Evolutionary conservation across 106 monocot genomes (phyloP).

Genomic region (Agapanthus africanus): DNA sequence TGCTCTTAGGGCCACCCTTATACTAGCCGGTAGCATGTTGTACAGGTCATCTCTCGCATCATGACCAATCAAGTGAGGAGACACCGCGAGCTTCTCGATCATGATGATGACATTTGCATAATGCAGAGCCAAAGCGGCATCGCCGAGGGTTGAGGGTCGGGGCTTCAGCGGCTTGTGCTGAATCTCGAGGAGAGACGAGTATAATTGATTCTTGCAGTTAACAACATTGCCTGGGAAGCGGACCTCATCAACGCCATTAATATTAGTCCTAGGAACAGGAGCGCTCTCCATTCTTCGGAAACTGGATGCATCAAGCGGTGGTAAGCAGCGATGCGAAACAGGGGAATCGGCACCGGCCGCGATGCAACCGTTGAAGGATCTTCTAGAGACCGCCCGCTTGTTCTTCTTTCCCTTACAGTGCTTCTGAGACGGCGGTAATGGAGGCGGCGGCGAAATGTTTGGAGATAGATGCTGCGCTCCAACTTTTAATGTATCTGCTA

Average conservation of each 20-base stretch:
- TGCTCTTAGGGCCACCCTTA: conserved; percentile 40
- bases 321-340: conserved; percentile 6
- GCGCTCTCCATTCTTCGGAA: neutral
- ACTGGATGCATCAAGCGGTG: neutral
- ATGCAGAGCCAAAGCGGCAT: conserved; percentile 54
- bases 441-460: neutral
- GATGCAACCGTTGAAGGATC: conserved; percentile 34
- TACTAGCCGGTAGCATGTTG: conserved; percentile 51
- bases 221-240: neutral
- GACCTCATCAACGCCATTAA: neutral
- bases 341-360: conserved; percentile 19
- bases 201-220: neutral
- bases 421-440: conserved; percentile 1
- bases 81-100: conserved; percentile 55
- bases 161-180: neutral
- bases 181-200: neutral
- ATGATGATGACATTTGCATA: conserved; percentile 73
- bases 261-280: neutral
- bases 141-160: conserved; percentile 46
- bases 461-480: neutral
- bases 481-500: no score
- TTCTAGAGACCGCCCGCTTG: conserved; percentile 23
- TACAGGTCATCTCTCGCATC: conserved; percentile 74
- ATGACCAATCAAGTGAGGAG: conserved; percentile 46
- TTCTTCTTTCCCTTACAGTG: conserved; percentile 14